Evolutionary conservation across 768 basidiomycete species (phyloP), one percentile per base, ranked within the genome.

Genomic region (Tephrocybe rancida): DNA sequence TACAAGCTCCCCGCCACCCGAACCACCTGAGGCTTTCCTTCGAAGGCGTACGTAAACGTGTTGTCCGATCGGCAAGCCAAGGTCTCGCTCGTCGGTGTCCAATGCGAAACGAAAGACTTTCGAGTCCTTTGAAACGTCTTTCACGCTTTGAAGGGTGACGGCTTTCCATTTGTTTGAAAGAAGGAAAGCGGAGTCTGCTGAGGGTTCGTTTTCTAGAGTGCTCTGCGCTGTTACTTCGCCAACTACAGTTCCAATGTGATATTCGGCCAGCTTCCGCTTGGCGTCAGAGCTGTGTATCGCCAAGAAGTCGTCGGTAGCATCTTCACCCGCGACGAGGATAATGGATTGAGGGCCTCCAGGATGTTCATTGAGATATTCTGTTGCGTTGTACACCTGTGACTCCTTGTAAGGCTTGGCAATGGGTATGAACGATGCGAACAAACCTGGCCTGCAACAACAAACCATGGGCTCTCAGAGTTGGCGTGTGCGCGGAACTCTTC

Each of bases 291-390:
- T 81, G 64, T 85, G 85, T 48, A 86, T 84, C 0, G 83, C 80
- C 64, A 84, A 71, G 64, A 86, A 87, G 54, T 87, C 84, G 13
- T 86, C 85, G 0, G 82, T 80, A 2, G 80, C 79, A 56, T 87
- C 85, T 56, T 83, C 73, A 0, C 83, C 83, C 1, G 83, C 83
- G 9, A 80, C 76, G 18, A 81, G 68, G 13, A 71, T 65, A 50
- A 86, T 87, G 2, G 81, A 80, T 49, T 81, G 75, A 0, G 72
- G 68, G 1, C 85, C 84, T 6, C 84, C 84, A 0, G 85, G 85
- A 60, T 87, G 85, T 13, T 81, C 79, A 4, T 74, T 68, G 38
- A 85, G 66, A 57, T 76, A 85, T 6, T 60, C 63, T 0, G 79
- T 79, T 3, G 73, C 80, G 42, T 83, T 77, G 58, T 85, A 85